These are phyloP conservation scores for Gleditsia sinensis DNA, from an alignment of 306 rosid species.

Conservation along the genomic window DNA sequence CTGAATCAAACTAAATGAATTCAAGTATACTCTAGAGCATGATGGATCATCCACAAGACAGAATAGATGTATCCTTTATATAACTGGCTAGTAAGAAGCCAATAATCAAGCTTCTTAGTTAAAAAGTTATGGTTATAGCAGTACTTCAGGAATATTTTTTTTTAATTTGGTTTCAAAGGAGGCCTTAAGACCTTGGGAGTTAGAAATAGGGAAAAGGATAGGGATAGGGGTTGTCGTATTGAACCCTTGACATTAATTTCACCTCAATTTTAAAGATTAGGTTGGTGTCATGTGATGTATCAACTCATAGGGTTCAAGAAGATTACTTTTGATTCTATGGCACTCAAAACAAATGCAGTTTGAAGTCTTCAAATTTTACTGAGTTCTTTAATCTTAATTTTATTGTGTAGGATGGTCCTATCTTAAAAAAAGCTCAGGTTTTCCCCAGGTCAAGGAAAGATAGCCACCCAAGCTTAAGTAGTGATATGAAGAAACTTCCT, in stretches of 20 bases:
- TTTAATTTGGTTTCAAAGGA: too few species aligned
- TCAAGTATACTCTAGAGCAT: neutral
- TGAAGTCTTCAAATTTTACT: constrained; percentile 12
- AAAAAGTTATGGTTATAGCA: neutral
- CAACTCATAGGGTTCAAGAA: too few species aligned
- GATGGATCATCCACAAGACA: constrained; percentile 2
- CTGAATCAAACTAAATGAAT: neutral
- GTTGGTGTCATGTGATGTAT: too few species aligned
- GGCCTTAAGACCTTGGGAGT: too few species aligned
- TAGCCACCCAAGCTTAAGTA: constrained; percentile 29
- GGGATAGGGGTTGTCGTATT: too few species aligned
- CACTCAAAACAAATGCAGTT: neutral
- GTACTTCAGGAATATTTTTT: neutral
- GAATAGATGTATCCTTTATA: neutral
- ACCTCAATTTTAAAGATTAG: too few species aligned
- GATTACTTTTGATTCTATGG: constrained; percentile 26
- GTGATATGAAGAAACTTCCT: constrained; percentile 39
- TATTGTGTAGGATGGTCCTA: constrained; percentile 65
- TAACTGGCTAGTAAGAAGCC: neutral
- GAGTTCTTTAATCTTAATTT: constrained; percentile 10
- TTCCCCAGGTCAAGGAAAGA: constrained; percentile 54
- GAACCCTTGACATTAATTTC: too few species aligned
- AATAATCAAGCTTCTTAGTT: neutral
- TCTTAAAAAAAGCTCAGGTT: constrained; percentile 58
- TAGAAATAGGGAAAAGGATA: too few species aligned